Conservation (phyloP, 805 yeast species). For the Candida chilensis region DNA sequence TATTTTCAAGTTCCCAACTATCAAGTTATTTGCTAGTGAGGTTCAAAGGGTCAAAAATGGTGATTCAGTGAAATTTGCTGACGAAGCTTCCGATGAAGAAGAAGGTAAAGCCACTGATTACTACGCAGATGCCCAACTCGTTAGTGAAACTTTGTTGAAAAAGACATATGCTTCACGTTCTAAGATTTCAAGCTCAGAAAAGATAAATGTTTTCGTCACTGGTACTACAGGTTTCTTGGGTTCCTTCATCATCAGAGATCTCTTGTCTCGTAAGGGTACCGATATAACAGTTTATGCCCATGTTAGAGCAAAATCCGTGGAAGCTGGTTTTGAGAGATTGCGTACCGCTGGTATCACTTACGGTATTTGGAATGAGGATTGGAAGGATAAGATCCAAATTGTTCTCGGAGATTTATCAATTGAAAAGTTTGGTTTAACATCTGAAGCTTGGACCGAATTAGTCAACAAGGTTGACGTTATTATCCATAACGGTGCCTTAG, state of each 20-base stretch:
- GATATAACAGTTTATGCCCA: slow-evolving; percentile 71
- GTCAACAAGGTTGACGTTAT: slow-evolving; percentile 64
- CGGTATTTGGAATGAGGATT: slow-evolving; percentile 68
- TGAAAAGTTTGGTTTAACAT: slow-evolving; percentile 61
- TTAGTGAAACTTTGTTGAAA: slow-evolving; percentile 29
- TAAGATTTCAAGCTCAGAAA: slow-evolving; percentile 18
- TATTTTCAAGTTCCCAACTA: slow-evolving; percentile 84
- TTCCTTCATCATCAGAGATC: slow-evolving; percentile 73
- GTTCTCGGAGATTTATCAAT: slow-evolving; percentile 78
- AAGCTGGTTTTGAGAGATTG: slow-evolving; percentile 69
- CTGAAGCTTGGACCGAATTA: slow-evolving; percentile 48
- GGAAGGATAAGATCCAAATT: slow-evolving; percentile 49
- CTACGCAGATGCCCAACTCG: slow-evolving; percentile 63
- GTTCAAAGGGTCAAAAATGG: slow-evolving; percentile 49
- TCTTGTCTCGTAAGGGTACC: slow-evolving; percentile 45
- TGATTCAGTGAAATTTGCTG: slow-evolving; percentile 35
- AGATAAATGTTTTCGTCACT: slow-evolving; percentile 70
- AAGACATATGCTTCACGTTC: slow-evolving; percentile 34
- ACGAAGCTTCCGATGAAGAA: slow-evolving; percentile 15
- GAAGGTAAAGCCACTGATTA: slow-evolving; percentile 34
- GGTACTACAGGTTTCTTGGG: slow-evolving; percentile 98
- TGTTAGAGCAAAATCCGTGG: slow-evolving; percentile 72
- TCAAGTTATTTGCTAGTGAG: slow-evolving; percentile 67
- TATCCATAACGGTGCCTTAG: slow-evolving; percentile 95
- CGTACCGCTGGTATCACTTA: slow-evolving; percentile 69